Evolutionary conservation across 2,329 filamentous ascomycete genomes (phyloP).

Genomic region (Phialophora macrospora): DNA sequence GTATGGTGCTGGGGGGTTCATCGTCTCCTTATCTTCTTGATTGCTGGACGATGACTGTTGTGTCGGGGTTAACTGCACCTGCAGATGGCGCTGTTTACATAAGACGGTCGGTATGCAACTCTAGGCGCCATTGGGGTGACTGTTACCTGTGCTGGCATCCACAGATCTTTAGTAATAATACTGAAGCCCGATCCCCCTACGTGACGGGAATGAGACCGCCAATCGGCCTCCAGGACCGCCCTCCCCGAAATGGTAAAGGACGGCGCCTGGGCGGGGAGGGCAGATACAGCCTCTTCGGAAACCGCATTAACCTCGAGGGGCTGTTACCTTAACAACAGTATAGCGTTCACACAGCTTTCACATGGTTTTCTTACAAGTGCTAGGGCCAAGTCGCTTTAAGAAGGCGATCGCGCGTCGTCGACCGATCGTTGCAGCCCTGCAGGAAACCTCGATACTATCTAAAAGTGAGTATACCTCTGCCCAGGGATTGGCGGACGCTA

Average conservation of each 20-base stretch:
- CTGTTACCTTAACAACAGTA: background rate
- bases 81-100: constrained; percentile 1
- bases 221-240: background rate
- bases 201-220: background rate
- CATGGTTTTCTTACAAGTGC: background rate
- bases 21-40: background rate
- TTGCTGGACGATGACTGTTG: background rate
- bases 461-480: background rate
- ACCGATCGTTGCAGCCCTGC: background rate
- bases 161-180: constrained; percentile 5
- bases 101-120: background rate
- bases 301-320: background rate
- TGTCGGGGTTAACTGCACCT: background rate
- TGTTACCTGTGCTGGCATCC: background rate
- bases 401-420: background rate
- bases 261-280: background rate
- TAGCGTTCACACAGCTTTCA: background rate
- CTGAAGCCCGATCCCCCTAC: background rate
- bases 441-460: too few species aligned
- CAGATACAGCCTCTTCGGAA: background rate
- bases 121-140: background rate
- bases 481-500: background rate
- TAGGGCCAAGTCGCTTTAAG: background rate
- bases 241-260: background rate
- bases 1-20: background rate